phyloP scores from a whole-genome alignment of 2,329 filamentous ascomycete genomes.

The Colletotrichum lentis region DNA sequence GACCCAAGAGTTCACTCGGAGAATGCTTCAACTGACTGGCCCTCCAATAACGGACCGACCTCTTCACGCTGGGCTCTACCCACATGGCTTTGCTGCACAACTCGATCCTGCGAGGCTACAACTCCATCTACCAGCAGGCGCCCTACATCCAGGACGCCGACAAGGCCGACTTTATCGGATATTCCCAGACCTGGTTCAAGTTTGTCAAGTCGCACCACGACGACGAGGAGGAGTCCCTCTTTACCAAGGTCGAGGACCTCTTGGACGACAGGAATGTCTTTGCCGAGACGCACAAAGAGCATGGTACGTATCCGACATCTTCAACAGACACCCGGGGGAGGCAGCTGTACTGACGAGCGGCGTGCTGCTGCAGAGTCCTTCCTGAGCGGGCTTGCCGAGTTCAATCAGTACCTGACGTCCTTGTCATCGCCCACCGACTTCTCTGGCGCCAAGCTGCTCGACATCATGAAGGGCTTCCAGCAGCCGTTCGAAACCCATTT shows the following conservation, averaged over 20 bases:
- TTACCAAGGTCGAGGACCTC: slow-evolving; percentile 62
- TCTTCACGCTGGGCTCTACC: slow-evolving; percentile 66
- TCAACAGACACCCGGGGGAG: background rate
- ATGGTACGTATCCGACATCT: slow-evolving; percentile 53
- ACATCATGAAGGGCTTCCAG: slow-evolving; percentile 61
- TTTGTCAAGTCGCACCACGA: slow-evolving; percentile 69
- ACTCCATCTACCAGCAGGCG: slow-evolving; percentile 69
- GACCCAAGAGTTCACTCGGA: background rate
- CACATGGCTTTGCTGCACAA: slow-evolving; percentile 71
- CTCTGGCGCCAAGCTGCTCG: slow-evolving; percentile 54
- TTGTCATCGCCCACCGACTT: slow-evolving; percentile 54
- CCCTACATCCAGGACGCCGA: slow-evolving; percentile 60
- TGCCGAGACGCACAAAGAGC: slow-evolving; percentile 62
- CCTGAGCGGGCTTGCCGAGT: slow-evolving; percentile 59
- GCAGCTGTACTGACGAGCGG: background rate
- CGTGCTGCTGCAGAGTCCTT: slow-evolving; percentile 52
- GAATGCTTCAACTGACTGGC: slow-evolving; percentile 27
- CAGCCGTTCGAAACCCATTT: slow-evolving; percentile 62
- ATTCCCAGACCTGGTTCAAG: slow-evolving; percentile 65
- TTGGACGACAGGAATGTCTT: slow-evolving; percentile 61
- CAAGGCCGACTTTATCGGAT: slow-evolving; percentile 64
- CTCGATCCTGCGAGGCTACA: slow-evolving; percentile 68
- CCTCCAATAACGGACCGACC: slow-evolving; percentile 57
- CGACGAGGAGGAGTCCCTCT: slow-evolving; percentile 66
- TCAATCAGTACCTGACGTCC: slow-evolving; percentile 60